Conservation (phyloP, 495 filamentous ascomycete species). For the Astrothelium macrocarpum region DNA sequence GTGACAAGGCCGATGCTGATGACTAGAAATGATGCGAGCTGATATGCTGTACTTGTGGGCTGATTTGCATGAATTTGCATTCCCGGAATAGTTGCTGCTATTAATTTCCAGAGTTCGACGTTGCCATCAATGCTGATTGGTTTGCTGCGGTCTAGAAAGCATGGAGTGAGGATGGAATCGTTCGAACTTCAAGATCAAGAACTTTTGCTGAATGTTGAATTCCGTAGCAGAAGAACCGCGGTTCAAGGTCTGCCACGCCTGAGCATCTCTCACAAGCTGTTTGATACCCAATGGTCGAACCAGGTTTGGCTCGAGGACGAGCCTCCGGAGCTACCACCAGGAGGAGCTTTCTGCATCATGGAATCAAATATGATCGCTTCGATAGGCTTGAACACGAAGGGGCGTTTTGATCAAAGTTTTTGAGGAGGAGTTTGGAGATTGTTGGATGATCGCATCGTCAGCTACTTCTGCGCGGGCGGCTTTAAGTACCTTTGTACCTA, state of each 20-base stretch:
- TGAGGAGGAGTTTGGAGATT: no score
- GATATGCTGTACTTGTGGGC: background rate
- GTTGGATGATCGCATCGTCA: no score
- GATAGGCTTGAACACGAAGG: background rate
- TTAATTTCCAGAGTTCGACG: background rate
- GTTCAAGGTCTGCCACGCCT: background rate
- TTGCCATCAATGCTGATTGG: background rate
- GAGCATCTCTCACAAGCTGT: background rate
- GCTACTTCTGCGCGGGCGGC: no score
- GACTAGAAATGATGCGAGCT: no score
- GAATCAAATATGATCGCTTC: background rate
- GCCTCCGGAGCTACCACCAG: background rate
- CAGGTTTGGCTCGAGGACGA: background rate
- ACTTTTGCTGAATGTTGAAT: background rate
- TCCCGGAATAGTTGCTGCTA: background rate
- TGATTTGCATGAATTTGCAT: background rate
- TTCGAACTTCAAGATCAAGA: background rate
- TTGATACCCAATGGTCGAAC: slow-evolving; percentile 1
- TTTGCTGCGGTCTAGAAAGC: background rate
- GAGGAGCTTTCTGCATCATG: background rate
- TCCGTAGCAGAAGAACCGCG: background rate
- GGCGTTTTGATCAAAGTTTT: no score
- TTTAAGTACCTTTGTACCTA: no score
- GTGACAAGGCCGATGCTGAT: background rate
- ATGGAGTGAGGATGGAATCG: background rate